Percentiles rank a stretch among this genome's conserved stretches.
phyloP scores from a whole-genome alignment of 139 green algal species.

The Picochlorum sp. region DNA sequence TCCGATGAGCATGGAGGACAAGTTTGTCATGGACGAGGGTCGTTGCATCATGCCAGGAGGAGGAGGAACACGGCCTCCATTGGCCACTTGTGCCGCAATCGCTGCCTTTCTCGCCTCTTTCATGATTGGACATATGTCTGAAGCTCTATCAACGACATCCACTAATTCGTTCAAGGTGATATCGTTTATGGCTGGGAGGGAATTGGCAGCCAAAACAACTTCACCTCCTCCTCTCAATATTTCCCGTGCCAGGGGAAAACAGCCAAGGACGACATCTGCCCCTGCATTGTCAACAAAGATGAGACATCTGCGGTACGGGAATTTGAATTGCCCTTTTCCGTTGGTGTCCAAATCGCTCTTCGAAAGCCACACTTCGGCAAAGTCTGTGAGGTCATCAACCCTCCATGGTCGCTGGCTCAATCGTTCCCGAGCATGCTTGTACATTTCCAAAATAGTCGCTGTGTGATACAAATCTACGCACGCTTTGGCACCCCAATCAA shows the following conservation, averaged over 20 bases:
- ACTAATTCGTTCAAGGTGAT: conserved; percentile 84
- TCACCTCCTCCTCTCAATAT: conserved; percentile 77
- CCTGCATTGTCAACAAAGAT: conserved; percentile 97
- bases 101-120: conserved; percentile 45
- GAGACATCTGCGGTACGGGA: conserved; percentile 64
- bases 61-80: conserved; percentile 34
- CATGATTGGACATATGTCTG: conserved; percentile 49
- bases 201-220: conserved; percentile 90
- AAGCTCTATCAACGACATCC: conserved; percentile 36
- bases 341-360: conserved; percentile 11
- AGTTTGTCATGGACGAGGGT: conserved; percentile 17
- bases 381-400: conserved; percentile 76
- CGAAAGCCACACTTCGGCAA: conserved; percentile 32
- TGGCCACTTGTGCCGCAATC: conserved; percentile 19
- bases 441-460: conserved; percentile 94
- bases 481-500: conserved; percentile 90
- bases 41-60: conserved; percentile 34
- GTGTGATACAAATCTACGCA: conserved; percentile 88
- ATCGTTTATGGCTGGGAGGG: conserved; percentile 95
- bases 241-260: conserved; percentile 90
- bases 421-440: conserved; percentile 40
- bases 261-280: conserved; percentile 91
- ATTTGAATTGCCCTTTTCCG: conserved; percentile 6
- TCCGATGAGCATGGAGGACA: conserved; percentile 13
- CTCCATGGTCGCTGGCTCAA: conserved; percentile 79